These are phyloP conservation scores for Colletotrichum horii DNA, from an alignment of 2,329 filamentous ascomycete genomes.

Conservation along the genomic window DNA sequence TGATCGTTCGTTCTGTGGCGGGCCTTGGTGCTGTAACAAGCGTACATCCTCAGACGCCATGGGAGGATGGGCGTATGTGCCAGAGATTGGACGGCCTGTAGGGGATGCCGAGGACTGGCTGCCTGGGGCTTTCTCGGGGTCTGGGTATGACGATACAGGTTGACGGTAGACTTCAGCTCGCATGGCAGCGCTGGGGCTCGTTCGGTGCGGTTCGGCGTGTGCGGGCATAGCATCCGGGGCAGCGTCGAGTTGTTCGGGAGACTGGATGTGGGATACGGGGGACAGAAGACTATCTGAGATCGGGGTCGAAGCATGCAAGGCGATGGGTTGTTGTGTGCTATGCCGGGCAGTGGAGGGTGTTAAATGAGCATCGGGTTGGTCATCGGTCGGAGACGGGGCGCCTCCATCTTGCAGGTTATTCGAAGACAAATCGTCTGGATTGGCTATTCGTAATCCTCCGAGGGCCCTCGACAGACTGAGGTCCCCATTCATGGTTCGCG, in stretches of 20 bases:
- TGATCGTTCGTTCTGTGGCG: slow-evolving; percentile 64
- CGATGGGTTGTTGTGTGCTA: not conserved
- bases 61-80: slow-evolving; percentile 27
- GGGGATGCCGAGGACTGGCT: not conserved
- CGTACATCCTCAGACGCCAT: slow-evolving; percentile 23
- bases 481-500: slow-evolving; percentile 83
- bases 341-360: not conserved
- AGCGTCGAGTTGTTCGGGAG: not conserved
- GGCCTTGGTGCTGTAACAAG: slow-evolving; percentile 46
- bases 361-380: slow-evolving; percentile 19
- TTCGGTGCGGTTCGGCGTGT: slow-evolving; percentile 9
- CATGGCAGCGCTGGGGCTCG: slow-evolving; percentile 9
- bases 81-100: slow-evolving; percentile 9
- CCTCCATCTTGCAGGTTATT: not conserved
- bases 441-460: slow-evolving; percentile 94
- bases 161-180: slow-evolving; percentile 17
- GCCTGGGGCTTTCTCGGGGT: not conserved
- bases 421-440: slow-evolving; percentile 68
- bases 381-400: slow-evolving; percentile 33
- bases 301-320: not conserved
- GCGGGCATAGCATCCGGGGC: slow-evolving; percentile 34
- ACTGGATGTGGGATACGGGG: not conserved
- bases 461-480: slow-evolving; percentile 90
- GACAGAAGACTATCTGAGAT: slow-evolving; percentile 1
- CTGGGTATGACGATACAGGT: not conserved